Evolutionary conservation across 1,284 basidiomycete genomes (phyloP), one percentile per base, ranked within the genome.

Genomic region (Boletus sp.): DNA sequence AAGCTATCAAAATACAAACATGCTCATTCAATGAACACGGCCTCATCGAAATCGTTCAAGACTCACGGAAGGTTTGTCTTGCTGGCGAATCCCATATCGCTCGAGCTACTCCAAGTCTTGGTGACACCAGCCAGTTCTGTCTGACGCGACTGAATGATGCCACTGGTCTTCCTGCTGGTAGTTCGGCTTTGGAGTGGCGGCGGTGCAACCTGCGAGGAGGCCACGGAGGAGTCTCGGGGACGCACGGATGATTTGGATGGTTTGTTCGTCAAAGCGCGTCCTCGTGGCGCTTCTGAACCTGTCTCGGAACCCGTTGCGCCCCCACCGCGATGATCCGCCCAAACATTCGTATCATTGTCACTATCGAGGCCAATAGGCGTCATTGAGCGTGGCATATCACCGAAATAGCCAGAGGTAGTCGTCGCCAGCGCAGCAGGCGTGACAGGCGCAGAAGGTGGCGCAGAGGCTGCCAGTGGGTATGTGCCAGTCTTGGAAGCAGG

Each of bases 61-160:
- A 60, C 63, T 51, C 41, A 66, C 65, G 30, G 33, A 38, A 52
- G 30, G 38, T 38, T 59, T 22, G 46, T 17, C 35, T 40, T 53
- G 38, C 52, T 55, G 13, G 35, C 43, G 4, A 68, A 44, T 8
- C 56, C 62, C 34, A 64, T 46, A 1, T 62, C 57, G 30, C 51
- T 62, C 20, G 58, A 52, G 36, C 49, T 60, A 30, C 57, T 66
- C 55, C 59, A 68, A 0, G 67, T 69, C 43, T 60, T 66, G 22
- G 60, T 69, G 16, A 62, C 56, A 17, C 56, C 64, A 14, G 61
- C 60, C 3, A 66, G 27, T 33, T 68, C 65, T 9, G 53, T 65
- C 47, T 69, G 62, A 12, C 64, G 65, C 2, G 56, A 13, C 22
- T 54, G 58, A 29, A 64, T 39, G 10, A 52, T 7, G 0, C 54